These are phyloP conservation scores for Wickerhamomyces strasburgensis DNA, from an alignment of 805 yeast genomes.

Conservation along the genomic window DNA sequence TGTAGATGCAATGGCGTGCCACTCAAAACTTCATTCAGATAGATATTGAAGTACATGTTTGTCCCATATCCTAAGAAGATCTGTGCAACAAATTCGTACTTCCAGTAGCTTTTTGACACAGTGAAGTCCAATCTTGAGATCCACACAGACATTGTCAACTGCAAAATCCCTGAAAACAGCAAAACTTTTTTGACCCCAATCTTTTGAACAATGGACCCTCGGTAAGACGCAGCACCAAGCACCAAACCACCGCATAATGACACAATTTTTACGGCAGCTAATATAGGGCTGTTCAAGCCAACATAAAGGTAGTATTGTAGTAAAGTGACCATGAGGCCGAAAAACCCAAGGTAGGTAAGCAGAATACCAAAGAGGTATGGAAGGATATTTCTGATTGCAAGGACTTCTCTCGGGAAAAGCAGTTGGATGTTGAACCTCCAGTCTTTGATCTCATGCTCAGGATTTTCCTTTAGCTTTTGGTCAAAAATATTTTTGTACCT, in stretches of 20 bases:
- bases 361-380: conserved; percentile 20
- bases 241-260: conserved; percentile 31
- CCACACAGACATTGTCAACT: conserved; percentile 20
- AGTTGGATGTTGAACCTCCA: conserved; percentile 16
- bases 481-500: conserved; percentile 8
- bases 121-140: conserved; percentile 19
- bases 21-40: conserved; percentile 27
- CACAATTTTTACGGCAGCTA: conserved; percentile 32
- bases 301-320: conserved; percentile 26
- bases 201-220: not conserved
- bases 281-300: conserved; percentile 27
- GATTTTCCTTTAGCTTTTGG: conserved; percentile 1
- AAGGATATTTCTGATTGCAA: conserved; percentile 25
- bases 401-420: conserved; percentile 27
- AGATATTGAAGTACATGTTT: conserved; percentile 31
- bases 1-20: conserved; percentile 34
- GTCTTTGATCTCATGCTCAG: conserved; percentile 7
- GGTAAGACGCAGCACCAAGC: conserved; percentile 18
- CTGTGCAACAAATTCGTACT: conserved; percentile 23
- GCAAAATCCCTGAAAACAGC: conserved; percentile 14
- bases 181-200: conserved; percentile 1
- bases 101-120: conserved; percentile 26
- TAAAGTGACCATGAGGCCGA: conserved; percentile 16
- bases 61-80: conserved; percentile 23
- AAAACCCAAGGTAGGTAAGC: conserved; percentile 18